phyloP scores from a whole-genome alignment of 1,284 basidiomycete species.

The Sporisorium sorghi region DNA sequence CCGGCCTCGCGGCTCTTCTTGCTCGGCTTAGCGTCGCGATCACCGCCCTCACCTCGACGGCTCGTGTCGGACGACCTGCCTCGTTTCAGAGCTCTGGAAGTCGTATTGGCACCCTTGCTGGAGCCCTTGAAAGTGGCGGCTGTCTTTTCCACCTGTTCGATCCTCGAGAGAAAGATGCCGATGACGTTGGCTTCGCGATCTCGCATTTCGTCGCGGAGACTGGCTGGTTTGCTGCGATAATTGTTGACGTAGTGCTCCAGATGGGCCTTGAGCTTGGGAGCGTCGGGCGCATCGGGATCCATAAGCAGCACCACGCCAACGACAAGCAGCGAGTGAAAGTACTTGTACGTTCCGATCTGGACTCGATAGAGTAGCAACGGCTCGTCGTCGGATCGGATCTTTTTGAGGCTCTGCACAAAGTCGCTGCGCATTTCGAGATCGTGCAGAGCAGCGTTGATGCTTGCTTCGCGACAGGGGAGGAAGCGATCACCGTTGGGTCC shows the following conservation, averaged over 20 bases:
- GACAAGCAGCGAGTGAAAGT: slow-evolving; percentile 61
- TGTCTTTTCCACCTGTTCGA: slow-evolving; percentile 48
- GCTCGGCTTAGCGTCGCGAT: slow-evolving; percentile 15
- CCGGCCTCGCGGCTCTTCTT: slow-evolving; percentile 27
- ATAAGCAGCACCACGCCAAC: slow-evolving; percentile 59
- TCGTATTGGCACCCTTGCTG: background rate
- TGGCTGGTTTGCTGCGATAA: slow-evolving; percentile 17
- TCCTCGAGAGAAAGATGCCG: slow-evolving; percentile 48
- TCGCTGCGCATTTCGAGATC: slow-evolving; percentile 58
- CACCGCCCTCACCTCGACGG: slow-evolving; percentile 10
- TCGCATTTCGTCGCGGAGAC: slow-evolving; percentile 55
- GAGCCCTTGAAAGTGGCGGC: slow-evolving; percentile 6
- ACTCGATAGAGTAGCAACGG: slow-evolving; percentile 42
- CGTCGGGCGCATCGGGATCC: slow-evolving; percentile 50
- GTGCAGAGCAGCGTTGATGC: slow-evolving; percentile 57
- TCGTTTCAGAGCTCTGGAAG: slow-evolving; percentile 19
- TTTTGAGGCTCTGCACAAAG: slow-evolving; percentile 39
- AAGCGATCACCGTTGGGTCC: slow-evolving; percentile 43
- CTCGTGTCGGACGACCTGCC: slow-evolving; percentile 29
- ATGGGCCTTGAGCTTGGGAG: slow-evolving; percentile 47
- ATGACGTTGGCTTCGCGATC: slow-evolving; percentile 58
- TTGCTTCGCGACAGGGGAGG: slow-evolving; percentile 52
- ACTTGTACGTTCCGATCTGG: slow-evolving; percentile 59
- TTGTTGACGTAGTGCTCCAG: slow-evolving; percentile 46
- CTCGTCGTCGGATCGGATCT: slow-evolving; percentile 20